Base-by-base conservation (phyloP, 1,284 basidiomycete genomes). In the Phenoliferia sp. region DNA sequence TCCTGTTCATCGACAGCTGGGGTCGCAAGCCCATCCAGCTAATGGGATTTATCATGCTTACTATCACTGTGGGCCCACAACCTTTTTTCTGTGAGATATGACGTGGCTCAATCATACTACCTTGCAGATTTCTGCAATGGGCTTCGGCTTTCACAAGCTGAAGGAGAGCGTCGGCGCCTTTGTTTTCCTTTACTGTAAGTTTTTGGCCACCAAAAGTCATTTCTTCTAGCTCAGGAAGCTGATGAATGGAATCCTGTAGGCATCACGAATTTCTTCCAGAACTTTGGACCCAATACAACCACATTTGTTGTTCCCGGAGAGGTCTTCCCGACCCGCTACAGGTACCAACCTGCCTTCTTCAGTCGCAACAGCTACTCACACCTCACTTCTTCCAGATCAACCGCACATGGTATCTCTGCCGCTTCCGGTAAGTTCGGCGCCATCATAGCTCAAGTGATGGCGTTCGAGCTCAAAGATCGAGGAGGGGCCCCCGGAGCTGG, bases 331-430 rank as follows among this genome's bases (percentile, higher is more conserved):
- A 93, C 91, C 3, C 86, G 90, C 58, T 76, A 91, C 80, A 44
- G 39, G 12, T 12, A 44, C 39, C 39, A 22, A 44, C 22, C 39
- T 44, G 39, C 12, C 39, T 44, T 22, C 39, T 44, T 44, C 39
- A 44, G 39, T 22, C 39, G 12, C 39, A 44, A 12, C 39, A 44
- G 22, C 39, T 44, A 15, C 39, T 44, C 22, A 15, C 39, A 22
- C 7, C 48, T 22, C 9, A 52, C 7, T 19, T 22, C 15, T 22
- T 52, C 22, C 19, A 84, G 90, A 60, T 89, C 88, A 0, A 91
- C 90, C 6, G 88, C 85, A 2, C 90, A 92, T 79, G 90, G 90
- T 79, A 91, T 94, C 77, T 88, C 87, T 26, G 91, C 90, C 26
- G 90, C 88, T 3, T 86, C 85, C 32, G 68, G 68, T 36, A 93